These are phyloP conservation scores for Fusarium mangiferae DNA, from an alignment of 2,329 filamentous ascomycete species.

Conservation along the genomic window DNA sequence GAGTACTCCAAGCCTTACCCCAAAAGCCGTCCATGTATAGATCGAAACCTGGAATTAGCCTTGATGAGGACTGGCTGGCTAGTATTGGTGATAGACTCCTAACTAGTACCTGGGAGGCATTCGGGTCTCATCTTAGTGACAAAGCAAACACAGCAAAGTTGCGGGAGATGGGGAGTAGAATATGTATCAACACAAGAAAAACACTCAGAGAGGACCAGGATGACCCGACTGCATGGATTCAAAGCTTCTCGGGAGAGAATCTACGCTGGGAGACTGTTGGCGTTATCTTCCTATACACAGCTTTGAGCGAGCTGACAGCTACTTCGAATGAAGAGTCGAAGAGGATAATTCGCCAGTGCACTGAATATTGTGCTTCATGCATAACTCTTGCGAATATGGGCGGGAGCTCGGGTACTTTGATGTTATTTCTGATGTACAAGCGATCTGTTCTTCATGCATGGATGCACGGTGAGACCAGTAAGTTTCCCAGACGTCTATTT, in stretches of 20 bases:
- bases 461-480: not conserved
- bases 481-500: not conserved
- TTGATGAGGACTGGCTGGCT: not conserved
- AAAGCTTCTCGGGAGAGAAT: not conserved
- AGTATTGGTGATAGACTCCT: not conserved
- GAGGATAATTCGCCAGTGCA: not conserved
- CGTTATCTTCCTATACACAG: not conserved
- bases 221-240: not conserved
- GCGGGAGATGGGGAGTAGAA: not conserved
- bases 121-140: rapidly evolving
- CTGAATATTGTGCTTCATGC: not conserved
- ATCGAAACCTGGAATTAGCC: rapidly evolving
- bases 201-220: not conserved
- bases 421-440: not conserved
- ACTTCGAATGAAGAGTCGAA: not conserved
- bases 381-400: not conserved
- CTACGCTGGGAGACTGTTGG: not conserved
- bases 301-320: not conserved
- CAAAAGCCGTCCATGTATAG: rapidly evolving
- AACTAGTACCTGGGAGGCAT: not conserved
- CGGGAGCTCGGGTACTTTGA: not conserved
- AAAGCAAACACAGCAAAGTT: not conserved
- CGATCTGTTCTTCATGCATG: not conserved
- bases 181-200: not conserved
- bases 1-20: not conserved